phyloP scores from a whole-genome alignment of 768 basidiomycete genomes.

The Gymnopilus junonius region DNA sequence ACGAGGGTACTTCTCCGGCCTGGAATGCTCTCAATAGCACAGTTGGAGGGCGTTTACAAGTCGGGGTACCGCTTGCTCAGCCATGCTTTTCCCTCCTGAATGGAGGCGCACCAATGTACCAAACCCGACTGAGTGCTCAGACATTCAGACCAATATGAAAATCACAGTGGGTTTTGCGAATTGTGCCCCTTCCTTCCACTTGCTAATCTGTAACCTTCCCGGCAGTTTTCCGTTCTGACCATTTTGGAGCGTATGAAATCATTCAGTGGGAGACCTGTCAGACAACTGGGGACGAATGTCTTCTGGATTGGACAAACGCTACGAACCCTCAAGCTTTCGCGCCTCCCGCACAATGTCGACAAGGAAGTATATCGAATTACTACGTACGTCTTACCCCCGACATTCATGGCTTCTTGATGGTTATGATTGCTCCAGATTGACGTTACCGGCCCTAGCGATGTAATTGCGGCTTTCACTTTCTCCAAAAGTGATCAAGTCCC shows the following conservation, averaged over 20 bases:
- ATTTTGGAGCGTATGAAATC: conserved; percentile 22
- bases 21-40: conserved; percentile 16
- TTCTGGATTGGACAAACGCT: conserved; percentile 34
- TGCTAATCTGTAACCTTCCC: neutral
- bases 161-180: conserved; percentile 3
- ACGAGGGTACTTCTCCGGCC: neutral
- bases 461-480: conserved; percentile 29
- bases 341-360: conserved; percentile 23
- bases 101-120: neutral
- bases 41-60: conserved; percentile 18
- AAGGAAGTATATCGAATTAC: conserved; percentile 33
- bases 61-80: conserved; percentile 13
- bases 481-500: conserved; percentile 25
- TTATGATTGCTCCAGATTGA: conserved; percentile 27
- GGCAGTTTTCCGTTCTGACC: conserved; percentile 17
- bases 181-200: neutral
- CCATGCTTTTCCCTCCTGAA: conserved; percentile 15
- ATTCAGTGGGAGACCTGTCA: conserved; percentile 49
- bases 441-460: conserved; percentile 24
- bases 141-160: neutral
- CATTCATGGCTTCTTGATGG: neutral
- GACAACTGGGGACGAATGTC: conserved; percentile 32
- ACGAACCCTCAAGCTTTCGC: conserved; percentile 23
- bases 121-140: conserved; percentile 7
- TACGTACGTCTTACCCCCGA: conserved; percentile 25